phyloP scores from a whole-genome alignment of 805 yeast species.

The Grigorovia yakushimaensis region DNA sequence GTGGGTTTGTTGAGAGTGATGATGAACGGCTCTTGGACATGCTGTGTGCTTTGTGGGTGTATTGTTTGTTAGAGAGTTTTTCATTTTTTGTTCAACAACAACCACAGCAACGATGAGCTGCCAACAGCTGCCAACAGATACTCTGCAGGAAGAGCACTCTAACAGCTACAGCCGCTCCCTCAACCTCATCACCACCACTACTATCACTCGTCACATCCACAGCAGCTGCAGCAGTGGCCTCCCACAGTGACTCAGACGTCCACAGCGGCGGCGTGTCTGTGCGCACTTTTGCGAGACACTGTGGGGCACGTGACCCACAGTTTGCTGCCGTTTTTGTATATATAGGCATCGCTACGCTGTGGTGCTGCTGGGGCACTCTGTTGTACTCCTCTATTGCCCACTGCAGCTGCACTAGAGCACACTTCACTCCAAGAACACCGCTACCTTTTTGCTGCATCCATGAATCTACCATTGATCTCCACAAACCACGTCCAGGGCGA shows the following conservation, averaged over 20 bases:
- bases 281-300: not conserved
- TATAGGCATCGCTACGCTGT: too few species aligned
- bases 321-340: not conserved
- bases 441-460: not conserved
- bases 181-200: too few species aligned
- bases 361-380: too few species aligned
- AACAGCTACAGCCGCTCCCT: too few species aligned
- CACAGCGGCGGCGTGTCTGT: not conserved
- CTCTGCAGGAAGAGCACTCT: too few species aligned
- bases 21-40: constrained; percentile 12
- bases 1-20: not conserved
- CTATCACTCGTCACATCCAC: too few species aligned
- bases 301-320: not conserved
- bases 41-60: constrained; percentile 17
- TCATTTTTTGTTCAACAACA: too few species aligned
- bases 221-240: too few species aligned
- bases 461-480: constrained; percentile 28
- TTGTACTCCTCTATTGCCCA: too few species aligned
- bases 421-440: not conserved
- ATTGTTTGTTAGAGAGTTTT: not conserved
- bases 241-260: too few species aligned
- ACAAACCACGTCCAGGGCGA: constrained; percentile 41
- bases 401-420: not conserved
- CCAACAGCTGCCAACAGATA: too few species aligned
- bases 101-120: too few species aligned